Conservation (phyloP, 305 asterid genomes). For the Fraxinus floribunda region DNA sequence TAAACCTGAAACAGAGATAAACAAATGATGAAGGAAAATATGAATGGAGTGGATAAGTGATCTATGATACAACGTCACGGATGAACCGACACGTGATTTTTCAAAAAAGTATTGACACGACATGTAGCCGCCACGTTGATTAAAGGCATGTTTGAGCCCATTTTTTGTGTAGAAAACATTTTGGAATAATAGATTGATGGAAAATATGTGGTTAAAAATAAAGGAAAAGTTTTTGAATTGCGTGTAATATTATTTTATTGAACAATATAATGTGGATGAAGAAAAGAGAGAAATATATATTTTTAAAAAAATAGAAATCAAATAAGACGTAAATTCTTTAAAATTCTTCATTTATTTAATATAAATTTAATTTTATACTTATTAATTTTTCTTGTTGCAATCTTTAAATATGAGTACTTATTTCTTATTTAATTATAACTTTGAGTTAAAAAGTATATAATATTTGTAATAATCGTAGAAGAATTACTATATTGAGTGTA, state of each 20-base stretch:
- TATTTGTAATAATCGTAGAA: too few species aligned
- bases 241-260: neutral
- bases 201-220: neutral
- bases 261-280: neutral
- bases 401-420: neutral
- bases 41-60: neutral
- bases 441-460: neutral
- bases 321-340: neutral
- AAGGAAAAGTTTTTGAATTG: neutral
- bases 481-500: neutral
- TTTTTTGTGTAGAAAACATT: neutral
- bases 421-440: too few species aligned
- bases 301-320: neutral
- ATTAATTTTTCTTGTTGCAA: neutral
- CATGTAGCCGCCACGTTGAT: neutral
- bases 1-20: constrained; percentile 48
- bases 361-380: too few species aligned
- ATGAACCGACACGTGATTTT: too few species aligned
- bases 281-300: too few species aligned
- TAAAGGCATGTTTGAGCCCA: neutral
- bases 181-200: neutral
- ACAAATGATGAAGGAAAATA: neutral
- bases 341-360: too few species aligned
- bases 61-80: neutral
- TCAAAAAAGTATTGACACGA: neutral